Base-by-base conservation (phyloP, 495 filamentous ascomycete species). In the Tetracladium marchalianum region DNA sequence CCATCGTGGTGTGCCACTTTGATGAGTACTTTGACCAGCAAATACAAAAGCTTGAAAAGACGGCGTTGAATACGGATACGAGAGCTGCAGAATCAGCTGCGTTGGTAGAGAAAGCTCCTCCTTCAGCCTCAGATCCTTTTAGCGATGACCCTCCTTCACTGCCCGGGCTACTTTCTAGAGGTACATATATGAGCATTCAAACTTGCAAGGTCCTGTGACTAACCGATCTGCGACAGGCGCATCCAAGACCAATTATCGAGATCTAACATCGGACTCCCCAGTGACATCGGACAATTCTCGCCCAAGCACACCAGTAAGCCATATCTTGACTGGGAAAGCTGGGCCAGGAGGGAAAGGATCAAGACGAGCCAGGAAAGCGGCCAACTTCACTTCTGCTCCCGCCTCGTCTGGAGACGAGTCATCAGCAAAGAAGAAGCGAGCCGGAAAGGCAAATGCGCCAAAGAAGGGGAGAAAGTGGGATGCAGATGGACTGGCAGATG, bases 11-110 rank as follows among this genome's bases (percentile, higher is more conserved):
- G 53, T 81, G 76, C 59, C 77, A 82, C 53, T 97, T 97, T 62
- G 88, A 92, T 60, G 75, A 81, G 47, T 96, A 95, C 64, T 98
- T 97, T 61, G 86, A 96, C 53, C 87, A 90, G 52, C 87, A 96
- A 63, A 72, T 95, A 31, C 75, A 73, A 48, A 87, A 95, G 60
- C 76, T 97, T 4, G 92, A 98, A 62, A 57, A 63, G 40, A 59
- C 56, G 38, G 56, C 46, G n/a, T 24, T 56, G 37, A 56, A 51
- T 41, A 41, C 64, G 45, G 50, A 59, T 10, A 35, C 59, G 10
- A 62, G 63, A 24, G 46, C 52, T 16, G 50, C 58, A 12, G 58
- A 65, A 7, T 52, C 56, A 50, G 56, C 62, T 62, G 52, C 70
- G 47, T 47, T 47, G 59, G 61, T 64, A 41, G 62, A 71, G 54